These are phyloP conservation scores for Croton laevigatus DNA, from an alignment of 441 rosid genomes.

Conservation along the genomic window DNA sequence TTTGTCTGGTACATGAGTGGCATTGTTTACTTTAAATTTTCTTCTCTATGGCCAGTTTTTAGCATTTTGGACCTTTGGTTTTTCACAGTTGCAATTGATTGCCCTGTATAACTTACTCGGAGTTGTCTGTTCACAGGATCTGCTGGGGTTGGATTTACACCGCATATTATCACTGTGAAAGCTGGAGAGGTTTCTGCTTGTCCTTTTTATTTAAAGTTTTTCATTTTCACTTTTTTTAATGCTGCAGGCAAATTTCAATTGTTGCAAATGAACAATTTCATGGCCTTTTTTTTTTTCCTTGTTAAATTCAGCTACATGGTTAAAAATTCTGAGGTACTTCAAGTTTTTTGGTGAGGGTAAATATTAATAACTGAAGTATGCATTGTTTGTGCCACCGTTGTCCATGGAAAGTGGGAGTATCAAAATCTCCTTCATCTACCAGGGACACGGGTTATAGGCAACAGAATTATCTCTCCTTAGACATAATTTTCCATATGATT, in stretches of 20 bases:
- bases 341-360: not conserved
- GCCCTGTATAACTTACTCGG: slow-evolving; percentile 10
- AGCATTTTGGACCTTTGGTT: not conserved
- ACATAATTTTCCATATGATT: not conserved
- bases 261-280: not conserved
- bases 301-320: not conserved
- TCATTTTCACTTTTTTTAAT: slow-evolving; percentile 2
- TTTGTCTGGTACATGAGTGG: not conserved
- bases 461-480: too few relatives aligned
- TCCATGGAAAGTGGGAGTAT: slow-evolving; percentile 1
- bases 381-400: not conserved
- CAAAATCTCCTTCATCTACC: not conserved
- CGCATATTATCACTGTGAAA: slow-evolving; percentile 72
- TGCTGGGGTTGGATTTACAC: slow-evolving; percentile 69
- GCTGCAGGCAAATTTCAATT: slow-evolving; percentile 9
- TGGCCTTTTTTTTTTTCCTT: not conserved
- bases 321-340: not conserved
- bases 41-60: not conserved
- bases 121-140: slow-evolving; percentile 50
- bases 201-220: slow-evolving; percentile 19
- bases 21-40: not conserved
- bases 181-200: slow-evolving; percentile 73
- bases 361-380: not conserved
- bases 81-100: not conserved
- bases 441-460: not conserved